A percentile compares a stretch with the other conserved stretches of the same genome.
These are phyloP conservation scores for Betula pendula DNA, from an alignment of 306 rosid species.

Conservation along the genomic window DNA sequence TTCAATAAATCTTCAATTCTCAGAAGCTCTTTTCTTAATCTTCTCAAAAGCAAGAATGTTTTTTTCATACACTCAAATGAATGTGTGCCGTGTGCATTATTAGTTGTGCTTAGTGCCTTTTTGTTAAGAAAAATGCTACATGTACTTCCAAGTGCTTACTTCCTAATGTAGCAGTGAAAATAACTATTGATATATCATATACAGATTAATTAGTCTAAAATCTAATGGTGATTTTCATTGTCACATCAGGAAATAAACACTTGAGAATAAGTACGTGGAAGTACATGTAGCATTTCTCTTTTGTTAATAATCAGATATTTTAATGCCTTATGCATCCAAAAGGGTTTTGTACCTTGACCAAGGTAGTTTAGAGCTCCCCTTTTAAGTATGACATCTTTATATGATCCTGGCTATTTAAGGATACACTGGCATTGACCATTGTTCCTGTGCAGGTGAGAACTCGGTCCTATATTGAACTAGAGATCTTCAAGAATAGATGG, in stretches of 20 bases:
- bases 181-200: too few species aligned
- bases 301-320: too few species aligned
- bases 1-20: background rate
- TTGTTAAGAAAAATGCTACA: too few species aligned
- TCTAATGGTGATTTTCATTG: too few species aligned
- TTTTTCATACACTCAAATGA: background rate
- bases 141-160: too few species aligned
- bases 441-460: conserved; percentile 38
- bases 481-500: conserved; percentile 51
- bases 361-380: background rate
- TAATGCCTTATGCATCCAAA: too few species aligned
- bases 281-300: too few species aligned
- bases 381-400: background rate
- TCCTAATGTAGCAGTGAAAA: too few species aligned
- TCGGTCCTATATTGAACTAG: conserved; percentile 37
- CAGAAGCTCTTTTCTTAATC: background rate
- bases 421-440: background rate
- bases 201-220: too few species aligned
- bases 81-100: background rate
- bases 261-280: too few species aligned
- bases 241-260: too few species aligned
- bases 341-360: too few species aligned
- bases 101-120: background rate
- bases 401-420: background rate
- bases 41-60: background rate